These are phyloP conservation scores for Colletotrichum sp. DNA, from an alignment of 2,329 filamentous ascomycete genomes.

Conservation along the genomic window DNA sequence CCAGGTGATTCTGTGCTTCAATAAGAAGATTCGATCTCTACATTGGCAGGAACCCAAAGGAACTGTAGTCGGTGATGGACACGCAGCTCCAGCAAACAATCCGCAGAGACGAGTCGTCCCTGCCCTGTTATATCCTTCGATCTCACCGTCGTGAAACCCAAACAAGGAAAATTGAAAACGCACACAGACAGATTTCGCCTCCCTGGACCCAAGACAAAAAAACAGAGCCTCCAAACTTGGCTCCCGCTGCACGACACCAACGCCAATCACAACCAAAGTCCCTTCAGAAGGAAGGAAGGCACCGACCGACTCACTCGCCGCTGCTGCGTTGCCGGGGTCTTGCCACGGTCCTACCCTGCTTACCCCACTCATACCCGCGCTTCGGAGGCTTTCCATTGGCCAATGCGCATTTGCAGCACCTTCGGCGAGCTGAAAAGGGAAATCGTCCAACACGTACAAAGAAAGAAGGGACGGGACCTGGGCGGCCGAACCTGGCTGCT, in stretches of 20 bases:
- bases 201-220: neutral
- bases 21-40: fast-evolving
- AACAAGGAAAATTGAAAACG: neutral
- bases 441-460: neutral
- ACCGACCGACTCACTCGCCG: neutral
- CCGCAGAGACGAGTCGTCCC: neutral
- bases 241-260: constrained; percentile 1
- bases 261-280: neutral
- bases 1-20: neutral
- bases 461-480: neutral
- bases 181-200: neutral
- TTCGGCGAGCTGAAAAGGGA: neutral
- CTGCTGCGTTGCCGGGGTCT: neutral
- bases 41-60: neutral
- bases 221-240: constrained; percentile 20
- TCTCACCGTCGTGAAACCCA: neutral
- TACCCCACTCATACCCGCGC: neutral
- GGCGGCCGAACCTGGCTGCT: neutral
- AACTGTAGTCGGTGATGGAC: neutral
- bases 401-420: neutral
- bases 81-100: neutral
- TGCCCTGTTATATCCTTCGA: neutral
- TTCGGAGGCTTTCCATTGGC: neutral
- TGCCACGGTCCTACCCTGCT: neutral
- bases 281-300: neutral